These are phyloP conservation scores for Lactuca saligna DNA, from an alignment of 129 eudicot species.

Conservation along the genomic window DNA sequence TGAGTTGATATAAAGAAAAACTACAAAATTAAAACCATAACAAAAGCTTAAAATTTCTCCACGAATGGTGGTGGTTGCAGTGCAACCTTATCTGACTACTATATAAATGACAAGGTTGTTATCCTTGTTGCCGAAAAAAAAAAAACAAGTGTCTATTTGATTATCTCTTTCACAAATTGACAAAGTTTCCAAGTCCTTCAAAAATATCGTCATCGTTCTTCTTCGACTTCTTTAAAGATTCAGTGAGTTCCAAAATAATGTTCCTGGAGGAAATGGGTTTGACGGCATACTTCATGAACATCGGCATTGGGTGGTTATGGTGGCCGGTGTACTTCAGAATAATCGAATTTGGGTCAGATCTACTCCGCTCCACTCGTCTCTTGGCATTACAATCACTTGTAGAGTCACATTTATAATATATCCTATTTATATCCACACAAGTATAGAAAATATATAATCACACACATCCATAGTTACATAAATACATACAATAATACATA, in stretches of 20 bases:
- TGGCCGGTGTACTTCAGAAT: slow-evolving; percentile 56
- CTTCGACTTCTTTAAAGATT: neutral
- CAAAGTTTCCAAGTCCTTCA: slow-evolving; percentile 14
- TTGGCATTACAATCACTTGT: slow-evolving; percentile 79
- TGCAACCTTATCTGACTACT: slow-evolving; percentile 4
- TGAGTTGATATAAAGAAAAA: neutral
- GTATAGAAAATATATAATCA: neutral
- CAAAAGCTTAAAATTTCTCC: neutral
- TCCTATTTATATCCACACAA: slow-evolving; percentile 42
- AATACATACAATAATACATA: neutral
- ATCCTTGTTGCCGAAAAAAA: neutral
- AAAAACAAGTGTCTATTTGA: neutral
- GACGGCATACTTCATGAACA: neutral
- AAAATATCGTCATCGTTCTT: neutral
- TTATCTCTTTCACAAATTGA: neutral
- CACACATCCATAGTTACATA: neutral
- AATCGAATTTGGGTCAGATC: slow-evolving; percentile 61
- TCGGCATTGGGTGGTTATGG: slow-evolving; percentile 79
- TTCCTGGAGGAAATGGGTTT: neutral
- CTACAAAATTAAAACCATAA: neutral
- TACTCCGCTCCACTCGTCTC: slow-evolving; percentile 67
- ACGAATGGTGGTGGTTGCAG: neutral
- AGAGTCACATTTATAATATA: slow-evolving; percentile 72
- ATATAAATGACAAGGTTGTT: too few relatives aligned
- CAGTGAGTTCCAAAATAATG: neutral